phyloP scores from a whole-genome alignment of 352 stramenopile genomes.

The Pythium angustatum region DNA sequence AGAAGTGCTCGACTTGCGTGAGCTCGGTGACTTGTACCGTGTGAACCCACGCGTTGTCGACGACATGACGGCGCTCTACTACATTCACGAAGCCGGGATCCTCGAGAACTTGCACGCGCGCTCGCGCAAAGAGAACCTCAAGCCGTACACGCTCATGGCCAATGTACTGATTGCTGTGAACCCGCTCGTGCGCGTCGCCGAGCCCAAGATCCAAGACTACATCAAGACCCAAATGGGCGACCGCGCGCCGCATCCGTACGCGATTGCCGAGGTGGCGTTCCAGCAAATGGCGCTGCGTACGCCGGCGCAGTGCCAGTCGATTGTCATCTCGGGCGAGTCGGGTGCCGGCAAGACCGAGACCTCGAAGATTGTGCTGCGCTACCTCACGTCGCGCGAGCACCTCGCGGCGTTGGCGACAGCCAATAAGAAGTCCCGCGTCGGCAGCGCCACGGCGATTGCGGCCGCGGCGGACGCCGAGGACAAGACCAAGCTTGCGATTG shows the following conservation, averaged over 20 bases:
- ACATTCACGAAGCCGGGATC: conserved; percentile 88
- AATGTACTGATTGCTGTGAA: conserved; percentile 89
- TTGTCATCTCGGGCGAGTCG: conserved; percentile 87
- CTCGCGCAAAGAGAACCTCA: conserved; percentile 70
- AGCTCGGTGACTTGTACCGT: conserved; percentile 84
- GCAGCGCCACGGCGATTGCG: conserved; percentile 11
- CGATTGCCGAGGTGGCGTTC: conserved; percentile 86
- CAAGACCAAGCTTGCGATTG: conserved; percentile 61
- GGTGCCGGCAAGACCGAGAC: conserved; percentile 89
- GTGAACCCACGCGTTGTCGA: conserved; percentile 86
- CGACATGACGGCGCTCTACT: conserved; percentile 88
- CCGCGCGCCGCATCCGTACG: conserved; percentile 78
- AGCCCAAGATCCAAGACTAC: conserved; percentile 86
- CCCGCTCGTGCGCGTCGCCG: conserved; percentile 74
- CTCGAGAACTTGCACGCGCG: conserved; percentile 78
- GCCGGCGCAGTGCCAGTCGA: conserved; percentile 84
- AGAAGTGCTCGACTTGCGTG: conserved; percentile 75
- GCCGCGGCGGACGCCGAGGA: conserved; percentile 33
- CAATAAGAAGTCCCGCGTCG: conserved; percentile 24
- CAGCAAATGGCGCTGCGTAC: conserved; percentile 86
- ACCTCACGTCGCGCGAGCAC: conserved; percentile 83
- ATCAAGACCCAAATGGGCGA: conserved; percentile 89
- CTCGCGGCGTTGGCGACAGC: conserved; percentile 42
- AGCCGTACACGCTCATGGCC: conserved; percentile 88
- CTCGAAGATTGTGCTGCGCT: conserved; percentile 88